Percentiles rank a stretch among this genome's conserved stretches.
Conservation (phyloP, 305 asterid genomes). For the Solanum hybrid region DNA sequence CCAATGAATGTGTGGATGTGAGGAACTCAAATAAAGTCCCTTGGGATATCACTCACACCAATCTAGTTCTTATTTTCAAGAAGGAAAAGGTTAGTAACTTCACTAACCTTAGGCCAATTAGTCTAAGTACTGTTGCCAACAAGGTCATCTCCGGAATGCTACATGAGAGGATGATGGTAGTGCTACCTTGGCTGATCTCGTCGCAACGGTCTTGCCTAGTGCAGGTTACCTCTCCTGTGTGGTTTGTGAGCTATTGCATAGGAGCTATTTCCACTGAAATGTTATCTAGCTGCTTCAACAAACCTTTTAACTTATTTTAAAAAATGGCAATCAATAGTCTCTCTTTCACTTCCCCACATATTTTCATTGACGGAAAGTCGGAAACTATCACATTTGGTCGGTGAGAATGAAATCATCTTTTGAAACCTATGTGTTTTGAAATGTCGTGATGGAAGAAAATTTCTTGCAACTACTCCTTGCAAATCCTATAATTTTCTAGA, state of each 20-base stretch:
- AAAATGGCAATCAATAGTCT: not conserved
- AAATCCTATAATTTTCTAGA: not conserved
- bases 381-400: not conserved
- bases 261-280: not conserved
- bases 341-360: not conserved
- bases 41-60: not conserved
- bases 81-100: not conserved
- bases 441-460: not conserved
- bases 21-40: not conserved
- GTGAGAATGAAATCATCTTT: not conserved
- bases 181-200: not conserved
- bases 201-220: not conserved
- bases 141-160: not conserved
- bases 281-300: not conserved
- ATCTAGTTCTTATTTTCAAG: not conserved
- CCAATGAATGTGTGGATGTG: not conserved
- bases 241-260: not conserved
- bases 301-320: not conserved
- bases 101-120: not conserved
- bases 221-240: not conserved
- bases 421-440: not conserved
- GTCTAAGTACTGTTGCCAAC: not conserved
- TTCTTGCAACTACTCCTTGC: not conserved
- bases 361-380: not conserved
- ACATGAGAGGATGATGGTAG: not conserved